A percentile compares a stretch with the other conserved stretches of the same genome.
phyloP scores from a whole-genome alignment of 352 stramenopile genomes.

The Phytophthora sojae region DNA sequence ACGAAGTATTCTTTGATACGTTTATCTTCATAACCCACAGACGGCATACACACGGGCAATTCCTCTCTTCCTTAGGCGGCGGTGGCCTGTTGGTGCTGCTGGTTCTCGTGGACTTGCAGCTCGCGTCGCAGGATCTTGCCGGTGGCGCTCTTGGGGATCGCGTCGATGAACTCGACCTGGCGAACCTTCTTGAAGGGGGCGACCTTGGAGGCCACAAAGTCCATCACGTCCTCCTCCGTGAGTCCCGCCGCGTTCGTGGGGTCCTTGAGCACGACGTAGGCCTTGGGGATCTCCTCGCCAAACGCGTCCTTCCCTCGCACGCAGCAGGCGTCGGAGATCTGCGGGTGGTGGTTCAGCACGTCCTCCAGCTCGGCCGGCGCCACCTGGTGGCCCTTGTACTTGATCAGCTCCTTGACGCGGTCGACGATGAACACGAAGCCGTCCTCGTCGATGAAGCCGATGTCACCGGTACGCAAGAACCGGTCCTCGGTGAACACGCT shows the following conservation, averaged over 20 bases:
- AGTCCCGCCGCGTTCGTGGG: constrained; percentile 35
- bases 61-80: neutral
- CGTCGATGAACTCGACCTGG: constrained; percentile 84
- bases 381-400: constrained; percentile 94
- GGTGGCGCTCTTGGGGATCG: constrained; percentile 88
- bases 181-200: constrained; percentile 90
- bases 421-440: constrained; percentile 94
- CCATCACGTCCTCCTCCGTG: constrained; percentile 78
- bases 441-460: constrained; percentile 92
- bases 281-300: constrained; percentile 90
- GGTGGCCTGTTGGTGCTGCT: constrained; percentile 31
- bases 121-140: constrained; percentile 93
- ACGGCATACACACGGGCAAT: no score
- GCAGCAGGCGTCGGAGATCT: constrained; percentile 84
- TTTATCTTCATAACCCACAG: no score
- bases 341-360: constrained; percentile 83
- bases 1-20: no score
- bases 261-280: constrained; percentile 89
- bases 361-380: constrained; percentile 93
- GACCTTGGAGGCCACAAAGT: constrained; percentile 86
- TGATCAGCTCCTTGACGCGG: constrained; percentile 95
- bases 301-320: constrained; percentile 65
- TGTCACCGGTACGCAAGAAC: constrained; percentile 91
- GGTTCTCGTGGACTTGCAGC: constrained; percentile 61
- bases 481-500: constrained; percentile 79